These are phyloP conservation scores for Ceratocystiopsis brevicomis DNA, from an alignment of 2,329 filamentous ascomycete species.

Conservation along the genomic window DNA sequence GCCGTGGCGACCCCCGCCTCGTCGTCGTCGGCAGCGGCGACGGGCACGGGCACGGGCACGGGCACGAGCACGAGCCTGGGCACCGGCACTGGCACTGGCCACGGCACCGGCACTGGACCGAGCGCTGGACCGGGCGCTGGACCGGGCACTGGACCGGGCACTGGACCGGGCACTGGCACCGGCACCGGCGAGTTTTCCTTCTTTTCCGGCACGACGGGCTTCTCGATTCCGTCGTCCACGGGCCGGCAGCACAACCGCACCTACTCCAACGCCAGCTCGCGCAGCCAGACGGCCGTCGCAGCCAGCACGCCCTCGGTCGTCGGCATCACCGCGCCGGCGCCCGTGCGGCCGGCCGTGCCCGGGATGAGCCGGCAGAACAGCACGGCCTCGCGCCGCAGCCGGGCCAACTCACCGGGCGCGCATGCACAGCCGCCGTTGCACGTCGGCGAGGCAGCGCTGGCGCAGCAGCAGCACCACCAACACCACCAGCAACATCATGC, in stretches of 20 bases:
- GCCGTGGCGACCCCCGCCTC: slow-evolving; percentile 12
- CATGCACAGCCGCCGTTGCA: slow-evolving; percentile 22
- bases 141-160: too few relatives aligned
- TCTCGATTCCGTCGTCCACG: slow-evolving; percentile 34
- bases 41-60: too few relatives aligned
- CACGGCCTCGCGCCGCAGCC: slow-evolving; percentile 32
- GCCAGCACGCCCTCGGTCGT: slow-evolving; percentile 21
- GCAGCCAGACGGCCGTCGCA: slow-evolving; percentile 30
- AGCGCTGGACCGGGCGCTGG: too few relatives aligned
- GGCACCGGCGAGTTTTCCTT: slow-evolving; percentile 21
- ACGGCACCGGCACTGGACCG: too few relatives aligned
- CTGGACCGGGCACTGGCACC: too few relatives aligned
- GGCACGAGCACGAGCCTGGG: too few relatives aligned
- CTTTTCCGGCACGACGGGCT: slow-evolving; percentile 36
- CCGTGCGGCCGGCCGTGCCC: slow-evolving; percentile 15
- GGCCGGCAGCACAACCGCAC: slow-evolving; percentile 35
- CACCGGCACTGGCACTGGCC: too few relatives aligned
- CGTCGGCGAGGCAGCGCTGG: slow-evolving; percentile 17
- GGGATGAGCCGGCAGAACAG: slow-evolving; percentile 36
- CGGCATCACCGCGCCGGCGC: slow-evolving; percentile 26
- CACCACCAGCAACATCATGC: slow-evolving; percentile 34
- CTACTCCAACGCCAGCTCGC: slow-evolving; percentile 33
- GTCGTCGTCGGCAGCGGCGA: background rate
- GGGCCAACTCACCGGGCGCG: slow-evolving; percentile 28
- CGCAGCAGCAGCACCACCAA: slow-evolving; percentile 10